Evolutionary conservation across 805 yeast species (phyloP).

Genomic region (Nakazawaea ambrosiae): DNA sequence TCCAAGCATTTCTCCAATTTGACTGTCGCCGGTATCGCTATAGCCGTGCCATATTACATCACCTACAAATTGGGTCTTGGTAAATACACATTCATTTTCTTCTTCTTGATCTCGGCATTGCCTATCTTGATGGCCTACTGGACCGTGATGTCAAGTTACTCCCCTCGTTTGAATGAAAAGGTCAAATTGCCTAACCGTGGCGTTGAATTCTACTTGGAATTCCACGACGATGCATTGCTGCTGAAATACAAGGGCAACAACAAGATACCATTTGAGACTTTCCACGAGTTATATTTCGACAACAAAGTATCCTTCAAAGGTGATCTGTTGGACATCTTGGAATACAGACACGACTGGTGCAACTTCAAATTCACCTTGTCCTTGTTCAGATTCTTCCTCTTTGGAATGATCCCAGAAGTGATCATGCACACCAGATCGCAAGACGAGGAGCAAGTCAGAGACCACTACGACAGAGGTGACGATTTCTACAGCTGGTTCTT

Average conservation of each 20-base stretch:
- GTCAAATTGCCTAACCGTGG: conserved; percentile 71
- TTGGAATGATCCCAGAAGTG: conserved; percentile 90
- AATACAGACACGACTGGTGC: conserved; percentile 90
- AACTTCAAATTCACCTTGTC: conserved; percentile 69
- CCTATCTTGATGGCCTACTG: conserved; percentile 81
- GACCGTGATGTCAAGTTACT: conserved; percentile 68
- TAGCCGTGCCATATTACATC: conserved; percentile 55
- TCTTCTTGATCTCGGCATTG: conserved; percentile 44
- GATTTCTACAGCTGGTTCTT: conserved; percentile 91
- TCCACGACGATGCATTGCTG: conserved; percentile 66
- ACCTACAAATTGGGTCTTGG: conserved; percentile 67
- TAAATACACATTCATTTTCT: conserved; percentile 55
- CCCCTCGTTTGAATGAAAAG: conserved; percentile 78
- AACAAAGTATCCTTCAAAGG: conserved; percentile 84
- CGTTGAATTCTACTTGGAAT: conserved; percentile 72
- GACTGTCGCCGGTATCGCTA: conserved; percentile 40
- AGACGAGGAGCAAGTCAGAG: conserved; percentile 95
- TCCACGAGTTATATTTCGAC: conserved; percentile 81
- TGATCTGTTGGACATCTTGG: conserved; percentile 76
- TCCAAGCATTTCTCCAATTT: conserved; percentile 66
- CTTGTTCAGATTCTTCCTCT: conserved; percentile 70
- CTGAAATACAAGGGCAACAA: conserved; percentile 61
- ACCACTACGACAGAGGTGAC: conserved; percentile 93
- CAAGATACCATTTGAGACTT: conserved; percentile 89
- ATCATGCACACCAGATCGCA: conserved; percentile 87